Evolutionary conservation across 2,329 filamentous ascomycete species (phyloP).

Genomic region (Claviceps citrina): DNA sequence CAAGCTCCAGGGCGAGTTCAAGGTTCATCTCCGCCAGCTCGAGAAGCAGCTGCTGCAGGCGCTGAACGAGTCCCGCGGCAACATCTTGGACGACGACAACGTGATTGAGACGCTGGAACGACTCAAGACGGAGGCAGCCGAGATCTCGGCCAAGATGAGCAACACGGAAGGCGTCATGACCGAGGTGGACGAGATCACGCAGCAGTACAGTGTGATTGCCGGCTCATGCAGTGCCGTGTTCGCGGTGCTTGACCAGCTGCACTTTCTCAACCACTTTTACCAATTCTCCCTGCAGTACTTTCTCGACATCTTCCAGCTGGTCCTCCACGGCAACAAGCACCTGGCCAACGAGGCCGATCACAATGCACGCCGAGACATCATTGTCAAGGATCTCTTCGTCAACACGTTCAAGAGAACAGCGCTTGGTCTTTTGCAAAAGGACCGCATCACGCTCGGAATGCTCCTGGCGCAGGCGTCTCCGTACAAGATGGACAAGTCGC

Average conservation of each 20-base stretch:
- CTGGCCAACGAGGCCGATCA: constrained; percentile 58
- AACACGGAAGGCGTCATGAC: constrained; percentile 97
- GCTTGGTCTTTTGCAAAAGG: constrained; percentile 79
- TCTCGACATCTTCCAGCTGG: constrained; percentile 88
- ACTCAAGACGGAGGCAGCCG: constrained; percentile 90
- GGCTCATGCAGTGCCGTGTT: constrained; percentile 94
- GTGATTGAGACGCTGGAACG: constrained; percentile 97
- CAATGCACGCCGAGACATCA: constrained; percentile 69
- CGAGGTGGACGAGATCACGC: constrained; percentile 90
- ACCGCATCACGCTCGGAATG: constrained; percentile 86
- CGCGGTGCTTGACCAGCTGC: constrained; percentile 87
- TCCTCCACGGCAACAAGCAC: constrained; percentile 66
- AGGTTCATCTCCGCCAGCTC: constrained; percentile 86
- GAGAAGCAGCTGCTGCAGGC: constrained; percentile 90
- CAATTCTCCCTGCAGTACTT: constrained; percentile 99
- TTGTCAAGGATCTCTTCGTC: constrained; percentile 81
- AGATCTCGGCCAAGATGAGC: constrained; percentile 90
- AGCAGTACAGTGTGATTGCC: constrained; percentile 86
- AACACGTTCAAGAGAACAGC: constrained; percentile 90
- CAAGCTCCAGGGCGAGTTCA: constrained; percentile 98
- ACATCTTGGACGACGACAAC: constrained; percentile 94
- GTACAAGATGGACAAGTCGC: constrained; percentile 79
- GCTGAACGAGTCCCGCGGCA: constrained; percentile 91
- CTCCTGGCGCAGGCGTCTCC: constrained; percentile 91
- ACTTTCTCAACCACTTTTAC: constrained; percentile 98